These are phyloP conservation scores for Myrmaecium sp. DNA, from an alignment of 2,329 filamentous ascomycete genomes.

Conservation along the genomic window DNA sequence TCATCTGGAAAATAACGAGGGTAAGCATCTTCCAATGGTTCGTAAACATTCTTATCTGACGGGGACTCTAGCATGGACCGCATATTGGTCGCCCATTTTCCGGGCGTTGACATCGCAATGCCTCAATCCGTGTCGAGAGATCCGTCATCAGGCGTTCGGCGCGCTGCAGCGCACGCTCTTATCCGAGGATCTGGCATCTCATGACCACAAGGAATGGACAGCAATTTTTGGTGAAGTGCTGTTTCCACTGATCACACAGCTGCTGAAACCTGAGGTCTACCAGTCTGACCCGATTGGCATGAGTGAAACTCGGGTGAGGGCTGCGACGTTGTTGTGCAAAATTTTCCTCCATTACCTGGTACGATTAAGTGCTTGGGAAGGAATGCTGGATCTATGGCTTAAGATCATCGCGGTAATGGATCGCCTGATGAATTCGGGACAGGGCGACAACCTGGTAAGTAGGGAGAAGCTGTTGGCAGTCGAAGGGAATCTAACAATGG, in stretches of 20 bases:
- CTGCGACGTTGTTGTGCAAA: conserved; percentile 79
- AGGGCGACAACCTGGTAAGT: conserved; percentile 72
- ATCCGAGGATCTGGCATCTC: conserved; percentile 67
- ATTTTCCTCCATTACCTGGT: conserved; percentile 91
- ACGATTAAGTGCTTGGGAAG: conserved; percentile 66
- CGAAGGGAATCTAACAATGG: not conserved
- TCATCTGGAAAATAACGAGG: conserved; percentile 73
- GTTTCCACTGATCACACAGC: conserved; percentile 72
- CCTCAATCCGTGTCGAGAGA: conserved; percentile 84
- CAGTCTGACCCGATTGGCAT: conserved; percentile 82
- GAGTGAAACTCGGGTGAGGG: conserved; percentile 87
- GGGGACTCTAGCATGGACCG: conserved; percentile 60
- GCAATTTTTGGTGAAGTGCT: conserved; percentile 88
- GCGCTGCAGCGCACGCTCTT: conserved; percentile 74
- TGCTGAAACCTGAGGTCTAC: conserved; percentile 90
- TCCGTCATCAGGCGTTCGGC: conserved; percentile 74
- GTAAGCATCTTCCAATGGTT: conserved; percentile 26
- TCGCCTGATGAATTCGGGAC: conserved; percentile 85
- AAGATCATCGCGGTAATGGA: conserved; percentile 91
- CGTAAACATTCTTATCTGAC: conserved; percentile 4
- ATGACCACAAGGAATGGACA: conserved; percentile 79
- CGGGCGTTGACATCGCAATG: conserved; percentile 77
- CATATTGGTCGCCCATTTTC: conserved; percentile 95
- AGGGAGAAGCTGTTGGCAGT: too few species aligned
- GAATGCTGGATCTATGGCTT: conserved; percentile 82